These are phyloP conservation scores for Cucurbita ficifolia DNA, from an alignment of 306 rosid species.

Conservation along the genomic window DNA sequence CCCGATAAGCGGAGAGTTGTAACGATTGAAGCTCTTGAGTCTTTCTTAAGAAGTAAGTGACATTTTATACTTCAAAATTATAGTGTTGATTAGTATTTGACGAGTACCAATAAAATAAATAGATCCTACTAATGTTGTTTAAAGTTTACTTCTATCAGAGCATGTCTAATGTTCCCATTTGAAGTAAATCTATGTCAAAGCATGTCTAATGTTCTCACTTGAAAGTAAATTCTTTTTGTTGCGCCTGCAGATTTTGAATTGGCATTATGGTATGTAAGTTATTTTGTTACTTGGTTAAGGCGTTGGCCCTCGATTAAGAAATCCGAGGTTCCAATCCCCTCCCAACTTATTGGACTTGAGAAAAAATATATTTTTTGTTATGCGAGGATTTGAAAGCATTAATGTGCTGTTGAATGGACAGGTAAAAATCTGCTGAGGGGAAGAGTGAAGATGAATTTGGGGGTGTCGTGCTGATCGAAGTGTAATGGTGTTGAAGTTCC, in stretches of 20 bases:
- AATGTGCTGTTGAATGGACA: constrained; percentile 9
- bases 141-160: not conserved
- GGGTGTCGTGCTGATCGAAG: constrained; percentile 41
- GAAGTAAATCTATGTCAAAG: no score
- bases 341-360: no score
- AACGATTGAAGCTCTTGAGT: constrained; percentile 56
- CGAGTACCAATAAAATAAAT: no score
- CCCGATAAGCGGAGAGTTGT: constrained; percentile 78
- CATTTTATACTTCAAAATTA: not conserved
- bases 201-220: not conserved
- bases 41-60: constrained; percentile 73
- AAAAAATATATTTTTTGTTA: not conserved
- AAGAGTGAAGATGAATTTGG: constrained; percentile 43
- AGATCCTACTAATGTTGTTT: no score
- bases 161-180: not conserved
- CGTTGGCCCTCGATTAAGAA: no score
- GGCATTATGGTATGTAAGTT: no score
- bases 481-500: constrained; percentile 32
- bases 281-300: no score
- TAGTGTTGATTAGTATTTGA: not conserved
- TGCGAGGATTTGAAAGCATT: not conserved
- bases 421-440: constrained; percentile 77
- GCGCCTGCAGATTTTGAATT: not conserved
- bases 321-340: no score
- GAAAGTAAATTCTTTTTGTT: not conserved